A percentile compares a stretch with the other conserved stretches of the same genome.
These are phyloP conservation scores for Cutaneotrichosporon sp. DNA, from an alignment of 1,284 basidiomycete genomes.

Conservation along the genomic window DNA sequence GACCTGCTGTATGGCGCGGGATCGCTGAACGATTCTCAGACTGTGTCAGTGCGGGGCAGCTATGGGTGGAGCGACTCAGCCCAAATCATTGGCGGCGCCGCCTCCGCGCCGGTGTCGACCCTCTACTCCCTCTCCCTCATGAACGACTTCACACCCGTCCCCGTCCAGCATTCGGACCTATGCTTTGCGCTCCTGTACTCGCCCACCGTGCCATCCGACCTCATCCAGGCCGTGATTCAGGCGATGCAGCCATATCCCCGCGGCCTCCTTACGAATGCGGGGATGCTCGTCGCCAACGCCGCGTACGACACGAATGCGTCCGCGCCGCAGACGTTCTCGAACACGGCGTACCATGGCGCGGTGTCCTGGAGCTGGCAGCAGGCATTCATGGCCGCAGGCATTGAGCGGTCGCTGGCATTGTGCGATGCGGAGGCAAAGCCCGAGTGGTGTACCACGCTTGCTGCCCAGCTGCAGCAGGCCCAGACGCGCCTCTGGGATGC, in stretches of 20 bases:
- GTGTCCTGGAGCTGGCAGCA: constrained; percentile 52
- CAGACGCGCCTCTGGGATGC: constrained; percentile 49
- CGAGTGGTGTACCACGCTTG: constrained; percentile 48
- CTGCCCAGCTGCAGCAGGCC: constrained; percentile 38
- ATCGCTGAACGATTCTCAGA: constrained; percentile 19
- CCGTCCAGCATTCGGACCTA: constrained; percentile 50
- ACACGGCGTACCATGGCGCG: constrained; percentile 52
- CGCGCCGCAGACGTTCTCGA: constrained; percentile 45
- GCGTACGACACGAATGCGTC: constrained; percentile 50
- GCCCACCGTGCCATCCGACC: constrained; percentile 35
- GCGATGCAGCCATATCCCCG: constrained; percentile 51
- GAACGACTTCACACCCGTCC: constrained; percentile 37
- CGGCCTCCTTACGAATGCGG: constrained; percentile 29
- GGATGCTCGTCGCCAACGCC: constrained; percentile 52
- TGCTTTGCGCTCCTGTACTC: constrained; percentile 50
- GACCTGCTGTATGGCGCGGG: constrained; percentile 33
- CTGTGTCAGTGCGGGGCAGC: constrained; percentile 7
- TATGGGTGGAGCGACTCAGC: not conserved
- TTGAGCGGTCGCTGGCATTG: constrained; percentile 47
- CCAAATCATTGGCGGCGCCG: not conserved
- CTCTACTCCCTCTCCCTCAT: constrained; percentile 48
- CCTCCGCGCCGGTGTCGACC: not conserved
- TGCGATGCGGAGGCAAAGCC: constrained; percentile 30
- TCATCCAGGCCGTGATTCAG: constrained; percentile 47
- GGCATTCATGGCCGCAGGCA: constrained; percentile 51